Base-by-base conservation (phyloP, 139 green algal genomes). In the Chlamydomonas eustigma region DNA sequence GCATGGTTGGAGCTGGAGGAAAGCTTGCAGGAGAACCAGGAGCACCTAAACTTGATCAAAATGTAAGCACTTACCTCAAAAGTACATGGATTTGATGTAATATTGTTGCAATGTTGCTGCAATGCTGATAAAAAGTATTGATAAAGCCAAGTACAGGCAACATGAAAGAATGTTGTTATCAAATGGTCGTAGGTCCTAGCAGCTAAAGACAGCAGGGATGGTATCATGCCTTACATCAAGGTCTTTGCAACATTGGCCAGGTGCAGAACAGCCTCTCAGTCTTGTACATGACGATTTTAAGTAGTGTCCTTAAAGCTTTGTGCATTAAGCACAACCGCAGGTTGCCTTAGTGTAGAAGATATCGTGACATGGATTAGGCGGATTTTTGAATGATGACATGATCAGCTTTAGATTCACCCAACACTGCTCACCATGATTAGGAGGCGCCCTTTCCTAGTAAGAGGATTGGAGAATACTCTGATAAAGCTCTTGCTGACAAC, bases 371-470 rank as follows among this genome's bases (percentile, higher is more conserved):
- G n/a, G n/a, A n/a, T n/a, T n/a, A n/a, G n/a, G n/a, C n/a, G n/a
- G n/a, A n/a, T n/a, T n/a, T n/a, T n/a, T n/a, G n/a, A n/a, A n/a
- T n/a, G n/a, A n/a, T n/a, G n/a, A n/a, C n/a, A n/a, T n/a, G n/a
- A n/a, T n/a, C n/a, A n/a, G n/a, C n/a, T n/a, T n/a, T n/a, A n/a
- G n/a, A n/a, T n/a, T n/a, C n/a, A n/a, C n/a, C n/a, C n/a, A n/a
- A n/a, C n/a, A n/a, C n/a, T n/a, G n/a, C n/a, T n/a, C n/a, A n/a
- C n/a, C n/a, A n/a, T n/a, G n/a, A n/a, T n/a, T 77, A 96, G 93
- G 80, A 90, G 94, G 25, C 88, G 94, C 0, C 94, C 94, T 2
- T 98, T 98, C 85, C 84, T 98, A 81, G 88, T 98, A 25, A 94
- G 95, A 74, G 82, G 86, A 12, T 82, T 98, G 72, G 94, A 98